These are phyloP conservation scores for Chlamydomonas sp. DNA, from an alignment of 139 green algal genomes.

Conservation along the genomic window DNA sequence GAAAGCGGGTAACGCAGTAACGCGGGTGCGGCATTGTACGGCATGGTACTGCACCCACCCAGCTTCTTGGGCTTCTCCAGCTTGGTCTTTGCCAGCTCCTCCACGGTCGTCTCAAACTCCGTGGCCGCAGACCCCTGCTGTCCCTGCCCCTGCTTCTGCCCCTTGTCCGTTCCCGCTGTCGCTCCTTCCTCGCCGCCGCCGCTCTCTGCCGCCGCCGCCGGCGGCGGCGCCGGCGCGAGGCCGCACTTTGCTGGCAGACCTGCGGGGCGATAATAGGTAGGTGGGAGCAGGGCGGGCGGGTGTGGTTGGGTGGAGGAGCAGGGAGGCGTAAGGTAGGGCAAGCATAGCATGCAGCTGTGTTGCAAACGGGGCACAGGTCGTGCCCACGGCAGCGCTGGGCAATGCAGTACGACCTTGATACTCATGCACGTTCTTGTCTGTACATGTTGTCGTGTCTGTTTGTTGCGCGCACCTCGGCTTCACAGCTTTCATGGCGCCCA, in stretches of 20 bases:
- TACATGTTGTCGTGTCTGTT: too few species aligned
- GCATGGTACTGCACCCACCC: slow-evolving; percentile 20
- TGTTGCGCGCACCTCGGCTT: too few species aligned
- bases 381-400: too few species aligned
- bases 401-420: too few species aligned
- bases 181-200: not conserved
- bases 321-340: not conserved
- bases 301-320: not conserved
- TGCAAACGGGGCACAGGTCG: too few species aligned
- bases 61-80: slow-evolving; percentile 88
- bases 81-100: slow-evolving; percentile 82
- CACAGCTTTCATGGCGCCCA: too few species aligned
- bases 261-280: not conserved
- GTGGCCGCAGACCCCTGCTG: not conserved
- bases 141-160: too few species aligned
- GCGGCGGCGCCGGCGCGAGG: not conserved
- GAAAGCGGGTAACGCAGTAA: not conserved
- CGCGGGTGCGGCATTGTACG: not conserved
- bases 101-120: slow-evolving; percentile 65
- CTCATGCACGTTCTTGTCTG: too few species aligned
- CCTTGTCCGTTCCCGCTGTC: not conserved
- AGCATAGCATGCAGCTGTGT: too few species aligned
- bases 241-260: slow-evolving; percentile 6
- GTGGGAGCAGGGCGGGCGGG: not conserved
- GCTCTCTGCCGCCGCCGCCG: not conserved